Evolutionary conservation across 1,284 basidiomycete species (phyloP).

Genomic region (Rugosomyces carneus): DNA sequence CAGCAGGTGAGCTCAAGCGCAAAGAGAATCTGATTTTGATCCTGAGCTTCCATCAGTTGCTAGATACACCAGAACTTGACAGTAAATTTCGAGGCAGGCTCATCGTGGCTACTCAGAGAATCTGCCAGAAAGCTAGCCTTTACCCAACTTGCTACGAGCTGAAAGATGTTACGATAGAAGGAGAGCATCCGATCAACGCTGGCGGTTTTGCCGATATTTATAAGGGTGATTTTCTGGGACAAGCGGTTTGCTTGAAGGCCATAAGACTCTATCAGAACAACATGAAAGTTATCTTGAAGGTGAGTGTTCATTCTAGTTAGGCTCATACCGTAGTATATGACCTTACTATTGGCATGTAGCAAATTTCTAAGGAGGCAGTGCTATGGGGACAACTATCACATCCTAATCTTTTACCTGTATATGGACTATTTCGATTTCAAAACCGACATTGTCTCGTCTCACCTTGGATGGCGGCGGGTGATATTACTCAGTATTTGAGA

Average conservation of each 20-base stretch:
- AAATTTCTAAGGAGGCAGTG: not conserved
- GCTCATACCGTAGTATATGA: no score
- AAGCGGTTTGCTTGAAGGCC: slow-evolving; percentile 6
- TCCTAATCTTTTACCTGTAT: slow-evolving; percentile 18
- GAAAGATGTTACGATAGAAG: not conserved
- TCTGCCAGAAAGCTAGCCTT: not conserved
- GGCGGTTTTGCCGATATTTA: slow-evolving; percentile 10
- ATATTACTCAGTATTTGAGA: slow-evolving; percentile 13
- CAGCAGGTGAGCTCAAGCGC: not conserved
- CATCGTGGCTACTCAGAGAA: not conserved
- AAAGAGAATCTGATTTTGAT: no score
- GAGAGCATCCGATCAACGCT: not conserved
- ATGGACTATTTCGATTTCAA: slow-evolving; percentile 15
- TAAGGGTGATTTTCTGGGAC: slow-evolving; percentile 1
- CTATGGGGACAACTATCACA: slow-evolving; percentile 7
- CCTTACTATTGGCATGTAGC: not conserved
- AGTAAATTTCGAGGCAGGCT: not conserved
- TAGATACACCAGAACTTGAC: slow-evolving; percentile 2
- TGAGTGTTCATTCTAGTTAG: not conserved
- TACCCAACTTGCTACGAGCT: not conserved
- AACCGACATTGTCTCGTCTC: slow-evolving; percentile 14
- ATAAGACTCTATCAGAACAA: not conserved
- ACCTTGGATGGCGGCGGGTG: slow-evolving; percentile 19
- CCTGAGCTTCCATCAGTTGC: not conserved
- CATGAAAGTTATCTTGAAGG: not conserved